Evolutionary conservation across 2,329 filamentous ascomycete species (phyloP), one percentile per base, ranked within the genome.

Genomic region (Ascochyta koolunga): DNA sequence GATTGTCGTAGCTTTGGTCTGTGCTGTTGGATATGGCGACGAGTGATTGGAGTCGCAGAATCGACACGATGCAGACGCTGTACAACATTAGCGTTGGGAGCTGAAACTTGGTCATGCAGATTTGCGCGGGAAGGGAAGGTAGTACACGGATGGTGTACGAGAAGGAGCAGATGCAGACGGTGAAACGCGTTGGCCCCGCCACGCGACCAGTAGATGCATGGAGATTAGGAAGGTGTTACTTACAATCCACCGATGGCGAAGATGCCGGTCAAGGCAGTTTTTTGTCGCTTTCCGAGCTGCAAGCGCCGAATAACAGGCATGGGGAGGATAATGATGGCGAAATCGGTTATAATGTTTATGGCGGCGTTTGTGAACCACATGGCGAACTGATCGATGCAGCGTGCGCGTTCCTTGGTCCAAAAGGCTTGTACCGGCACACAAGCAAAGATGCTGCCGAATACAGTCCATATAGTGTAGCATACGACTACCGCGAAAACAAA

Each of bases 241-340:
- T 66, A 77, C 76, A 77, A 75, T 24, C 69, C 68, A 24, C 76
- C 76, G 10, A 78, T 59, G 6, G 70, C 68, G 42, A 78, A 78
- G 24, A 78, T 70, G 5, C 63, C 65, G 6, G 67, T 64, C 4
- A 78, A 59, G 8, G 71, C 70, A 32, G 68, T 54, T 55, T 76
- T 77, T 51, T 77, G 72, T 21, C 64, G 58, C 15, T 54, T 58
- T 9, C 70, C 67, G 19, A 78, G 62, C 16, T 70, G 72, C 40
- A 78, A 54, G 10, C 64, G 65, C 39, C 60, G 50, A 24, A 75
- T 68, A 1, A 73, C 66, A 1, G 70, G 71, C 52, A 75, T 73
- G 1, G 72, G 72, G 0, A 74, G 61, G 2, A 73, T 38, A 13
- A 74, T 72, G 42, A 73, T 66, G 9, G 61, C 58, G 21, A 75